Evolutionary conservation across 2,329 filamentous ascomycete species (phyloP), one percentile per base, ranked within the genome.

Genomic region (Trichoderma harzianum): DNA sequence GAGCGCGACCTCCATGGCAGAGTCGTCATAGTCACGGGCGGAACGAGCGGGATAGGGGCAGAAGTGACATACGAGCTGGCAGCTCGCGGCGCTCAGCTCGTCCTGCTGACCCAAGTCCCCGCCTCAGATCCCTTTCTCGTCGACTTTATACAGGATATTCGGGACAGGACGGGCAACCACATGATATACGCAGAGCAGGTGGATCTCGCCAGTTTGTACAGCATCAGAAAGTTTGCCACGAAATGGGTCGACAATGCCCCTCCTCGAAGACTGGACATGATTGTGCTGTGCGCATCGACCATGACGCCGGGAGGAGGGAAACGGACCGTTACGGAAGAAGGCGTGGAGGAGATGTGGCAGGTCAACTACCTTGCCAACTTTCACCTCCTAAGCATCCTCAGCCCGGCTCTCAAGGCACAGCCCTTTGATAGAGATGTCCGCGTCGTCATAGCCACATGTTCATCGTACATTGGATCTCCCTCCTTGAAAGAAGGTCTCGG

Each of bases 161-260:
- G 97, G 70, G 85, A 87, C 32, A 85, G 87, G 69, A 93, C 94
- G 8, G 87, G 89, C 36, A 98, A 98, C 82, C 86, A 95, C 72
- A 86, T 99, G 78, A 93, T 99, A 76, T 98, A 97, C 78, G 94
- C 96, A 72, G 96, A 99, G 81, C 93, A 97, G 82, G 94, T 97
- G 76, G 94, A 99, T 79, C 88, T 99, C 32, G 84, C 91, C 14
- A 95, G 92, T 18, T 85, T 99, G n/a, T 90, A 97, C 80, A 97
- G 93, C 80, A 91, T 99, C 76, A 92, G 96, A 51, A 87, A 91
- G 74, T 99, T 99, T 80, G 96, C 96, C 14, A 99, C 96, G 0
- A 95, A 94, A 84, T 99, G 97, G 95, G 94, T 99, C 75, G 95
- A 99, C 81, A 98, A 98, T 80, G 89, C 93, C 26, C 95, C 96